Evolutionary conservation across 2,329 filamentous ascomycete species (phyloP), one percentile per base, ranked within the genome.

Genomic region (Paraphoma sp.): DNA sequence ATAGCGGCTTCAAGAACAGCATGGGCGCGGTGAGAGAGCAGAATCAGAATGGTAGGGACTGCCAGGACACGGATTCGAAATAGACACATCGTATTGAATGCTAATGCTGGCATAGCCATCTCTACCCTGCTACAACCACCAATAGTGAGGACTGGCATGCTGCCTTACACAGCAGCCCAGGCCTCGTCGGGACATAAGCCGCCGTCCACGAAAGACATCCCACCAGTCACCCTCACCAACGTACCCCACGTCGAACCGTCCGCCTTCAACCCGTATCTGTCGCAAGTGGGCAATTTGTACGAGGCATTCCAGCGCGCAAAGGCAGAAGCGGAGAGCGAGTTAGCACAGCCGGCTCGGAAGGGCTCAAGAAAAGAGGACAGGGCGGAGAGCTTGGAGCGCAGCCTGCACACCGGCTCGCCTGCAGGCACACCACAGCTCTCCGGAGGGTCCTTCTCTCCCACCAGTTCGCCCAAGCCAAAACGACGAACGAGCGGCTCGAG

Each of bases 81-180:
- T 36, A 5, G 5, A 23, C 23, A 23, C 33, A 7, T 36, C 10
- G 3, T 38, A 33, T 28, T 29, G 17, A 54, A 29, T 56, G 54
- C 64, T 71, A 62, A 71, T 48, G 9, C 4, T 7, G 6, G 11
- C 16, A 43, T 53, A 92, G 90, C 95, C 59, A 98, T 98, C 67
- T 97, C 93, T 8, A 96, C 92, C 1, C 84, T 98, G n/a, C 85
- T 98, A 4, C 91, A 96, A 71, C 89, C 92, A 29, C 92, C 94
- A 3, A 96, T 97, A 64, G 87, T 96, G 54, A 87, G 94, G 62
- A 96, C 93, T 2, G 93, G 94, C 54, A 84, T 97, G 48, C 83
- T 93, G 52, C 90, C 93, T 18, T 90, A 96, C 75, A 89, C 89
- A 0, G 83, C 88, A 1, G 87, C 89, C 2, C 86, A 91, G 1